phyloP scores from a whole-genome alignment of 2,329 filamentous ascomycete genomes.

The Rutstroemia sp. region DNA sequence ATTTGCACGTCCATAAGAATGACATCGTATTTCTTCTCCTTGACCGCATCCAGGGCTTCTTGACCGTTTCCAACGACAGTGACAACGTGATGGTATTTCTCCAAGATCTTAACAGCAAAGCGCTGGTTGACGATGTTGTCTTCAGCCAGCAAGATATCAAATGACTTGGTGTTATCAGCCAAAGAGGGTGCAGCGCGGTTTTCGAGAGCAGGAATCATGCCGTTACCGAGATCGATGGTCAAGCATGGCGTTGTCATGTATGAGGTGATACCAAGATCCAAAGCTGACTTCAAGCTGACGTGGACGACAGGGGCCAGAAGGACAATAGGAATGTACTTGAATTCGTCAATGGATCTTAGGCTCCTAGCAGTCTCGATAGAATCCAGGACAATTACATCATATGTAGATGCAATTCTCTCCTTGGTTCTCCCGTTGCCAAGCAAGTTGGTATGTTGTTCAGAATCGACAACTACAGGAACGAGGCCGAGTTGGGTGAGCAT shows the following conservation, averaged over 20 bases:
- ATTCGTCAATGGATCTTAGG: constrained; percentile 81
- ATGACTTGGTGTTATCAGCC: constrained; percentile 89
- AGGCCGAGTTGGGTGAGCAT: constrained; percentile 77
- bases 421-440: constrained; percentile 42
- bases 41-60: constrained; percentile 87
- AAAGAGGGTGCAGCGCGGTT: constrained; percentile 86
- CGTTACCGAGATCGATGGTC: constrained; percentile 89
- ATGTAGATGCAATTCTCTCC: constrained; percentile 39
- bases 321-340: constrained; percentile 96
- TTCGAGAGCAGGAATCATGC: constrained; percentile 91
- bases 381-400: constrained; percentile 94
- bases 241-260: constrained; percentile 98
- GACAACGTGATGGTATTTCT: constrained; percentile 91
- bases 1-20: constrained; percentile 99
- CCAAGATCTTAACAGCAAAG: constrained; percentile 89
- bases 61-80: constrained; percentile 92
- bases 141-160: constrained; percentile 90
- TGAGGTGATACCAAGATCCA: constrained; percentile 94
- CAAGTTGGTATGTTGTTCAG: constrained; percentile 57
- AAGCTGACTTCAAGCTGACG: constrained; percentile 84
- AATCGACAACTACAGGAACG: constrained; percentile 75
- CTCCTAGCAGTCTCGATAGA: constrained; percentile 84
- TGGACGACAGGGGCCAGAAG: constrained; percentile 82
- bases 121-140: constrained; percentile 98
- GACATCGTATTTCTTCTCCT: constrained; percentile 87